Evolutionary conservation across 1,284 basidiomycete species (phyloP).

Genomic region (Fistulina hepatica): DNA sequence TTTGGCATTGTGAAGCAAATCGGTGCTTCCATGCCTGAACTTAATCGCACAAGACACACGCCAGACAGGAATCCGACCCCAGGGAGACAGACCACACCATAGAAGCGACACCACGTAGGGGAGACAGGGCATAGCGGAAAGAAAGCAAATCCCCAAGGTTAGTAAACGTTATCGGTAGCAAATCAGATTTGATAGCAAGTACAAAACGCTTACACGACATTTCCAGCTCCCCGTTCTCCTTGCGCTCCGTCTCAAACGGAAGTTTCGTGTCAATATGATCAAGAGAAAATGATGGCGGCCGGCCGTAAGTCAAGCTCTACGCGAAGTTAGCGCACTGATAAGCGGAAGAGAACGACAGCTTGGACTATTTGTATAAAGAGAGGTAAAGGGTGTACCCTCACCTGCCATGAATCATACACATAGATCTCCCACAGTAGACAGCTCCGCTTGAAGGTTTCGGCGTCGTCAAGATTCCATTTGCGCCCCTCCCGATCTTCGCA

Average conservation of each 20-base stretch:
- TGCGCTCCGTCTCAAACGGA: constrained; percentile 38
- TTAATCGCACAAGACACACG: constrained; percentile 3
- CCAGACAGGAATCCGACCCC: too few species aligned
- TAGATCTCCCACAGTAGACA: constrained; percentile 54
- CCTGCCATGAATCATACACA: constrained; percentile 64
- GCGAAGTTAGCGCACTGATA: constrained; percentile 1
- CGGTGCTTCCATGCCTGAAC: constrained; percentile 55
- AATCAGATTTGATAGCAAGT: background rate
- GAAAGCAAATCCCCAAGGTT: too few species aligned
- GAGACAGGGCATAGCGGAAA: too few species aligned
- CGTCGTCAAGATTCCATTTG: constrained; percentile 48
- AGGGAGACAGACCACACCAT: too few species aligned
- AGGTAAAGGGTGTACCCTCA: constrained; percentile 19
- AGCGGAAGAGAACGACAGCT: constrained; percentile 1
- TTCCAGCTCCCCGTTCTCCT: constrained; percentile 43
- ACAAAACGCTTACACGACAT: constrained; percentile 45
- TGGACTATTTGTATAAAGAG: constrained; percentile 6
- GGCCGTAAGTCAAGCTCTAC: constrained; percentile 61
- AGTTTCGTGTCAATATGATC: constrained; percentile 51
- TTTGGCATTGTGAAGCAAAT: constrained; percentile 49
- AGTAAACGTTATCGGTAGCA: too few species aligned
- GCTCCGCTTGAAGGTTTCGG: constrained; percentile 50
- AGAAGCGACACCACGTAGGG: too few species aligned
- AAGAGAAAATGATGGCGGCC: constrained; percentile 51
- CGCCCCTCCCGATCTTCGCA: constrained; percentile 55